Percentiles rank a stretch among this genome's conserved stretches.
Evolutionary conservation across 2,329 filamentous ascomycete genomes (phyloP).

Genomic region (Raffaelea arxii): DNA sequence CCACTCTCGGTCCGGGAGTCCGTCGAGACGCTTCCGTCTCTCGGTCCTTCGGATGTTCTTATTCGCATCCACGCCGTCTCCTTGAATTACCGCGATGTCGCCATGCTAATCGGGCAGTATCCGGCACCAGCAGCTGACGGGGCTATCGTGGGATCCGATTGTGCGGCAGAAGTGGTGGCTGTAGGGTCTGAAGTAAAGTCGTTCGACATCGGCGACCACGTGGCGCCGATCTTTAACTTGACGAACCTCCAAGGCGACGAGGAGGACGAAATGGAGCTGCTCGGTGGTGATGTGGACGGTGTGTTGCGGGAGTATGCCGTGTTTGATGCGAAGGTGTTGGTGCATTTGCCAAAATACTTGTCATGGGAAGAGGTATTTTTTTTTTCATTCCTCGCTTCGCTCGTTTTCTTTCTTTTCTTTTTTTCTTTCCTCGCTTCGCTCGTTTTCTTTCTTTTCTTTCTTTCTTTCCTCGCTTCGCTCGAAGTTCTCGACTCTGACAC

Average conservation of each 20-base stretch:
- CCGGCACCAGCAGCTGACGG: conserved; percentile 6
- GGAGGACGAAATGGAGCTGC: neutral
- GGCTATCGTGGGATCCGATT: conserved; percentile 15
- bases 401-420: too few relatives aligned
- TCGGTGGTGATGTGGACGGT: conserved; percentile 14
- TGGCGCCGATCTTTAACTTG: conserved; percentile 11
- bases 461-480: too few relatives aligned
- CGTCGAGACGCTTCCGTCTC: too few relatives aligned
- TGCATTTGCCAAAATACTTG: conserved; percentile 14
- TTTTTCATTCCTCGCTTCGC: too few relatives aligned
- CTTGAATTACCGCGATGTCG: conserved; percentile 18
- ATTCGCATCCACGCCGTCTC: conserved; percentile 15
- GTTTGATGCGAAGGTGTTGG: conserved; percentile 11
- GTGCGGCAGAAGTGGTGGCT: conserved; percentile 15
- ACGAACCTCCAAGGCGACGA: conserved; percentile 6
- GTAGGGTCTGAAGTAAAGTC: conserved; percentile 12
- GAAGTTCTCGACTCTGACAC: too few relatives aligned
- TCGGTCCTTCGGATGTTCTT: too few relatives aligned
- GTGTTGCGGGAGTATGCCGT: conserved; percentile 16
- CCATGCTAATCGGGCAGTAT: conserved; percentile 17
- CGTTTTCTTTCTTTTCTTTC: too few relatives aligned
- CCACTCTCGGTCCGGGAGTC: too few relatives aligned
- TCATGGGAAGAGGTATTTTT: conserved; percentile 17
- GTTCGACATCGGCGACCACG: conserved; percentile 16
- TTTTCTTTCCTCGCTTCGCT: too few relatives aligned